Evolutionary conservation across 495 filamentous ascomycete species (phyloP).

Genomic region (Cercophora scortea): DNA sequence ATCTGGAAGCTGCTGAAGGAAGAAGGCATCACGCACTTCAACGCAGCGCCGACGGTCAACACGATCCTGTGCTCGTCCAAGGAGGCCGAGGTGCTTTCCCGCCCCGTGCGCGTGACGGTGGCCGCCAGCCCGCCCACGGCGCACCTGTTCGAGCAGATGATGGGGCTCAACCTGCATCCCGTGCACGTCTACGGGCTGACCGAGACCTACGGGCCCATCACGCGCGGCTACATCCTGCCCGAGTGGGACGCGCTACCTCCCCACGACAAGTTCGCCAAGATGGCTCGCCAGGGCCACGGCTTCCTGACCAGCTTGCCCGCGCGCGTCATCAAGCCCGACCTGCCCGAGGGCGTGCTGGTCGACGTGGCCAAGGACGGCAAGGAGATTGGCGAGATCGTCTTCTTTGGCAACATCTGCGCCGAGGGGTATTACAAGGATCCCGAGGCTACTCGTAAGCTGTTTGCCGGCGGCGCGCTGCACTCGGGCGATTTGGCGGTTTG

Average conservation of each 20-base stretch:
- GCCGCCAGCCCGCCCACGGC: constrained; percentile 85
- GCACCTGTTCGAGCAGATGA: constrained; percentile 88
- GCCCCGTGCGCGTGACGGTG: constrained; percentile 80
- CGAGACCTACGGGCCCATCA: constrained; percentile 94
- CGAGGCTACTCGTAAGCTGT: constrained; percentile 80
- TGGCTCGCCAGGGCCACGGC: constrained; percentile 89
- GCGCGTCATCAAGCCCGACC: constrained; percentile 74
- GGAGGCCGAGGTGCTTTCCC: constrained; percentile 59
- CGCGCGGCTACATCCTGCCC: constrained; percentile 82
- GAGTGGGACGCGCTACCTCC: constrained; percentile 64
- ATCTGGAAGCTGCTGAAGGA: constrained; percentile 85
- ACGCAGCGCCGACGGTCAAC: constrained; percentile 93
- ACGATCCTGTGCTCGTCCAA: constrained; percentile 75
- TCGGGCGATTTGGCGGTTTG: constrained; percentile 89
- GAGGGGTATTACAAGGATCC: constrained; percentile 88
- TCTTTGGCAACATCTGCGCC: constrained; percentile 84
- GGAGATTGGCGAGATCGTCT: constrained; percentile 92
- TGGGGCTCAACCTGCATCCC: constrained; percentile 71
- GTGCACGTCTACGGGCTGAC: constrained; percentile 95
- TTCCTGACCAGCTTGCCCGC: constrained; percentile 77
- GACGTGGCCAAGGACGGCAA: constrained; percentile 76
- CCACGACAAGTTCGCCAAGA: constrained; percentile 70
- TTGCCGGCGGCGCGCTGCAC: constrained; percentile 78
- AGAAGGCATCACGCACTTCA: constrained; percentile 87
- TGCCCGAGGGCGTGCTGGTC: constrained; percentile 52